Conservation (phyloP, 352 stramenopile species). For the Elongisporangium anandrum region DNA sequence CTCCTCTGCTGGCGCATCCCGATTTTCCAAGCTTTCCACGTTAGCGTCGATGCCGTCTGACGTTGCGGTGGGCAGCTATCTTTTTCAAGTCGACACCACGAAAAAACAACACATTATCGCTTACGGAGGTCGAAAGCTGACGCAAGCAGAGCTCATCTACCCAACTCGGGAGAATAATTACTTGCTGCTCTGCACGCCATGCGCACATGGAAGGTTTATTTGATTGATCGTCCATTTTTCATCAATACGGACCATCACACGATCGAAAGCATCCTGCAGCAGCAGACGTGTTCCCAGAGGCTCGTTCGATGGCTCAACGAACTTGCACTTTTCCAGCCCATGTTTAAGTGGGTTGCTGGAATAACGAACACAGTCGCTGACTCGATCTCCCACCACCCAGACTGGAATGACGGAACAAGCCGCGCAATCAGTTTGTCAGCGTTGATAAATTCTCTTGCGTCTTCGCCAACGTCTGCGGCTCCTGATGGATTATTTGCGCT, state of each 20-base stretch:
- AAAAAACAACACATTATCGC: slow-evolving; percentile 5
- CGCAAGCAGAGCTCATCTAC: slow-evolving; percentile 5
- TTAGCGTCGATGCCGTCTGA: slow-evolving; percentile 10
- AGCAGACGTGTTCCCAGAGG: slow-evolving; percentile 6
- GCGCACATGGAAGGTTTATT: slow-evolving; percentile 10
- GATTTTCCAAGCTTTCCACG: slow-evolving; percentile 4
- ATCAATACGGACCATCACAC: slow-evolving; percentile 11
- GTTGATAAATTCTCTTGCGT: too few species aligned
- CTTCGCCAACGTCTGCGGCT: too few species aligned
- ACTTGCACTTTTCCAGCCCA: slow-evolving; percentile 9
- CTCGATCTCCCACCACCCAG: background rate
- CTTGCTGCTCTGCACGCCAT: slow-evolving; percentile 11
- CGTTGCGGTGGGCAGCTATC: slow-evolving; percentile 10
- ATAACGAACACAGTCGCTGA: slow-evolving; percentile 10
- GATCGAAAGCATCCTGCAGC: slow-evolving; percentile 4
- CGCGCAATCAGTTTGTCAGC: too few species aligned
- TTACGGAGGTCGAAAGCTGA: slow-evolving; percentile 11
- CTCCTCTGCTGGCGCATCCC: slow-evolving; percentile 8
- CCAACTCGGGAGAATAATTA: slow-evolving; percentile 12
- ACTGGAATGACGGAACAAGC: too few species aligned
- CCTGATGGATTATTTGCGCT: too few species aligned
- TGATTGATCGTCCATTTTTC: slow-evolving; percentile 8
- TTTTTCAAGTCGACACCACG: slow-evolving; percentile 7
- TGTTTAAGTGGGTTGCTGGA: slow-evolving; percentile 12
- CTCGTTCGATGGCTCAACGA: slow-evolving; percentile 14